A percentile compares a stretch with the other conserved stretches of the same genome.
These are phyloP conservation scores for Annulohypoxylon truncatum DNA, from an alignment of 2,329 filamentous ascomycete genomes.

Conservation along the genomic window DNA sequence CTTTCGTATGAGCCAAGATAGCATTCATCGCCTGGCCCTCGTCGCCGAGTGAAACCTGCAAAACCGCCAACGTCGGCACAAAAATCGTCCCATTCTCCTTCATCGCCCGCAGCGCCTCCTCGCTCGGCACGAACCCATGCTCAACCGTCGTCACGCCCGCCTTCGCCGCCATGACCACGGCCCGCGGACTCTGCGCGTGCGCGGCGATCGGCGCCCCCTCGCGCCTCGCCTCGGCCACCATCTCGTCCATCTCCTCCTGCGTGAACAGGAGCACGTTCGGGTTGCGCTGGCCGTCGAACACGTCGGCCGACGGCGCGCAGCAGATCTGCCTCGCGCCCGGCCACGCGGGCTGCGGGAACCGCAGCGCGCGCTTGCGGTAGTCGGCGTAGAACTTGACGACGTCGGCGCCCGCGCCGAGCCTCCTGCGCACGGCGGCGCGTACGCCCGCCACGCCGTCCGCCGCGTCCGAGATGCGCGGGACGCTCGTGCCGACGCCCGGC, in stretches of 20 bases:
- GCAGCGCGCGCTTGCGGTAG: conserved; percentile 58
- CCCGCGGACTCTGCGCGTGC: conserved; percentile 56
- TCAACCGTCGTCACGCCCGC: conserved; percentile 62
- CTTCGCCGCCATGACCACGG: conserved; percentile 58
- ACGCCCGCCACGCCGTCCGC: conserved; percentile 62
- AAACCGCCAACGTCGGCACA: conserved; percentile 64
- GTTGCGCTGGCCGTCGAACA: conserved; percentile 48
- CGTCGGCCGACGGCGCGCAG: conserved; percentile 52
- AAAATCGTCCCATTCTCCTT: conserved; percentile 58
- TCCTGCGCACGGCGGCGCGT: conserved; percentile 58
- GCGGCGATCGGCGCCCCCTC: conserved; percentile 57
- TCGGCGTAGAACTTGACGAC: conserved; percentile 65
- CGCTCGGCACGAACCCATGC: conserved; percentile 55
- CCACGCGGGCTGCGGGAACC: conserved; percentile 53
- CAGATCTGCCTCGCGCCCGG: conserved; percentile 47
- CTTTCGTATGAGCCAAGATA: conserved; percentile 56
- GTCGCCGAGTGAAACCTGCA: conserved; percentile 50
- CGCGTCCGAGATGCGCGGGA: conserved; percentile 55
- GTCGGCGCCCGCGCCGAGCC: conserved; percentile 61
- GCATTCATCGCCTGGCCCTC: conserved; percentile 44
- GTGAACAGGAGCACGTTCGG: conserved; percentile 59
- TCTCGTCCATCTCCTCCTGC: conserved; percentile 62
- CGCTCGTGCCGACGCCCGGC: conserved; percentile 45
- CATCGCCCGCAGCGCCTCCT: conserved; percentile 59
- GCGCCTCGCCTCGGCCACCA: conserved; percentile 59